Conservation (phyloP, 2,329 filamentous ascomycete genomes). For the Diaporthe ilicicola region DNA sequence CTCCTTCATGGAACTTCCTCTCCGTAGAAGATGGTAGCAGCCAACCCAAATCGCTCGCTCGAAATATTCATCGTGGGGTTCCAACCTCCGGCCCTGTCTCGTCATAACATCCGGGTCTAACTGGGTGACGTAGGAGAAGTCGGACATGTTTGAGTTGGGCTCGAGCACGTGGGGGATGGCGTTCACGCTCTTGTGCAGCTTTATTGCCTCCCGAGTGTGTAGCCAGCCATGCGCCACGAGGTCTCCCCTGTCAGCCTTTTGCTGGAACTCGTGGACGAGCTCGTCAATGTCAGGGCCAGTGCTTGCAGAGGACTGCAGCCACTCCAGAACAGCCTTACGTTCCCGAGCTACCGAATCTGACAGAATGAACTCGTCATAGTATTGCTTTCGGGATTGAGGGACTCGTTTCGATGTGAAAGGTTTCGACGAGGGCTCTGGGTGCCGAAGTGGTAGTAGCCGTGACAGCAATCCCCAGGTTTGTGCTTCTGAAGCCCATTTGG, state of each 20-base stretch:
- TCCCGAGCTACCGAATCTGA: constrained; percentile 79
- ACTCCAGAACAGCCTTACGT: constrained; percentile 81
- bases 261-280: constrained; percentile 78
- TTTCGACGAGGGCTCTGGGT: constrained; percentile 52
- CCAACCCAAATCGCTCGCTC: constrained; percentile 92
- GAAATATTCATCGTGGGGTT: constrained; percentile 85
- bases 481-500: constrained; percentile 80
- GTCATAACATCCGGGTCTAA: constrained; percentile 91
- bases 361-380: constrained; percentile 77
- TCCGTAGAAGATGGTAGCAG: constrained; percentile 91
- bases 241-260: constrained; percentile 79
- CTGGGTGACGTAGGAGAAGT: constrained; percentile 77
- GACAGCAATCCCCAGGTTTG: constrained; percentile 91
- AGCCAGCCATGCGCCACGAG: constrained; percentile 91
- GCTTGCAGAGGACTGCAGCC: constrained; percentile 82
- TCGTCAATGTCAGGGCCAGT: constrained; percentile 77
- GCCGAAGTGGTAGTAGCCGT: constrained; percentile 76
- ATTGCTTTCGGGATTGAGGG: constrained; percentile 43
- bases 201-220: constrained; percentile 89
- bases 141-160: constrained; percentile 65
- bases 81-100: constrained; percentile 78
- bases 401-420: constrained; percentile 35
- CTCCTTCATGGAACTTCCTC: constrained; percentile 77
- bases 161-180: constrained; percentile 72
- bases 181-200: constrained; percentile 84